Base-by-base conservation (phyloP, 805 yeast genomes). In the Candida gorgasii region DNA sequence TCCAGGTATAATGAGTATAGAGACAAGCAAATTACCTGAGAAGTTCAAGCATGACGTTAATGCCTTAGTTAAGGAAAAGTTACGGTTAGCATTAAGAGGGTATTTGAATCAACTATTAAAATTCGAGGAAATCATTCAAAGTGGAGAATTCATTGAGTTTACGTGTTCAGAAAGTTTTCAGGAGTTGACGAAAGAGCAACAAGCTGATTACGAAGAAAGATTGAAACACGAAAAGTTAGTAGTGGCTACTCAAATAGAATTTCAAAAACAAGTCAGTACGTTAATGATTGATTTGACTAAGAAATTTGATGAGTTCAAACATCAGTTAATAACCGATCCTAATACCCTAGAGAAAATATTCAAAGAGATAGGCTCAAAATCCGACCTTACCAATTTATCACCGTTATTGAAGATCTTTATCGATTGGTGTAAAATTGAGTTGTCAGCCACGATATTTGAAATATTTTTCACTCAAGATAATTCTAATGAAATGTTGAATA, bases 381-480 rank as follows among this genome's bases (percentile, higher is more conserved):
- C 66, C 0, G 67, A 65, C 11, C 73, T 86, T 5, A 63, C 63
- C 9, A 79, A 85, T 7, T 67, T 89, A 37, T 78, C 92, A 5
- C 84, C 86, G 1, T 71, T 86, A 28, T 68, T 89, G 33, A 72
- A 73, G 48, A 76, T 86, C 36, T 82, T 90, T 49, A 71, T 88
- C 31, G 89, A 86, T 51, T 84, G 96, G 88, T 78, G 84, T 46
- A 80, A 89, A 47, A 77, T 92, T 8, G 92, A 89, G 58, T 62
- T 88, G 7, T 88, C 97, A 0, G 86, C 96, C 0, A 84, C 96
- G 0, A 65, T 92, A 2, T 90, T 87, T 62, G 89, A 87, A 49
- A 52, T 85, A 28, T 84, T 89, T 52, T 68, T 92, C 17, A 93
- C 92, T 1, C 83, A 79, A 40, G 98, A 92, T 58, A 79, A 80